A percentile compares a stretch with the other conserved stretches of the same genome.
These are phyloP conservation scores for Hypoxylon sp. DNA, from an alignment of 2,329 filamentous ascomycete species.

Conservation along the genomic window DNA sequence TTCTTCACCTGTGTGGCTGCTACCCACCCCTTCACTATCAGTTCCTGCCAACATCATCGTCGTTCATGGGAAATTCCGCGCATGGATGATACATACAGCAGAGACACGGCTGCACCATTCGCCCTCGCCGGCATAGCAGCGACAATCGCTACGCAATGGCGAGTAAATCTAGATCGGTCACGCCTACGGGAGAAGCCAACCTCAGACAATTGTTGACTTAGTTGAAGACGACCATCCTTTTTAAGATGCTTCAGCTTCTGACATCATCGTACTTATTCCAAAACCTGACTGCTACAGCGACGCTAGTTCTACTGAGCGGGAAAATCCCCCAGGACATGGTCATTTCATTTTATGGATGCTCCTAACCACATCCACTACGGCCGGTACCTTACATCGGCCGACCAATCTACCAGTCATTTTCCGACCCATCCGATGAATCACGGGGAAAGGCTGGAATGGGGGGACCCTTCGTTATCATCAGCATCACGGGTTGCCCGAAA, in stretches of 20 bases:
- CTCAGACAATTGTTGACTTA: slow-evolving; percentile 12
- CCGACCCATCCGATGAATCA: slow-evolving; percentile 48
- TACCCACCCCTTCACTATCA: slow-evolving; percentile 30
- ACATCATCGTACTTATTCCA: slow-evolving; percentile 47
- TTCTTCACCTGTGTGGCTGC: slow-evolving; percentile 33
- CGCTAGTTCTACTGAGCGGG: slow-evolving; percentile 31
- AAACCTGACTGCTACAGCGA: slow-evolving; percentile 42
- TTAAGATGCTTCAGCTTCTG: slow-evolving; percentile 33
- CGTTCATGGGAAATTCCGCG: slow-evolving; percentile 37
- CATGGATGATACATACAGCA: slow-evolving; percentile 26
- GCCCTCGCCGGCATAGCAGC: slow-evolving; percentile 21
- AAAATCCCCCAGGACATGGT: slow-evolving; percentile 38
- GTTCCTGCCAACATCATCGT: slow-evolving; percentile 32
- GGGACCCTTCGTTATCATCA: slow-evolving; percentile 47
- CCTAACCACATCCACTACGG: slow-evolving; percentile 44
- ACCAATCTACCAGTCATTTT: slow-evolving; percentile 49
- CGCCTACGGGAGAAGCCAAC: neutral
- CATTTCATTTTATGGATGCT: slow-evolving; percentile 40
- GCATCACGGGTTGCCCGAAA: slow-evolving; percentile 48
- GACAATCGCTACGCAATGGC: slow-evolving; percentile 9
- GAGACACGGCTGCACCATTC: slow-evolving; percentile 20
- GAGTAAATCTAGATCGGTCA: neutral
- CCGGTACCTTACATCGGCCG: slow-evolving; percentile 54
- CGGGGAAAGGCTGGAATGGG: slow-evolving; percentile 49
- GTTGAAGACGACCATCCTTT: slow-evolving; percentile 20